Evolutionary conservation across 352 stramenopile genomes (phyloP).

Genomic region (Salisapilia sapeloensis): DNA sequence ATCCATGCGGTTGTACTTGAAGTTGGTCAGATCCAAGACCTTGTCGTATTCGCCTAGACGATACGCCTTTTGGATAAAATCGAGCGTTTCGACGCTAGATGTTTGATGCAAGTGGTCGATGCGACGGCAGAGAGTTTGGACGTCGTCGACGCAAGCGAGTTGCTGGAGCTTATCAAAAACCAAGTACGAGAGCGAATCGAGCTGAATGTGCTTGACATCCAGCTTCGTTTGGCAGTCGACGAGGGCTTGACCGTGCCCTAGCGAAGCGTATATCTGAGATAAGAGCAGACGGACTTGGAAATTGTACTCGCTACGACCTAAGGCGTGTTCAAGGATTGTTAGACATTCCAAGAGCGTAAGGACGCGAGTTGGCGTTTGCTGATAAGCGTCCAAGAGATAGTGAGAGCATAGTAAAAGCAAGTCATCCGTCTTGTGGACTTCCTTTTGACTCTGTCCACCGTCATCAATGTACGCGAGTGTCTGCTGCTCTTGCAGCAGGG

Average conservation of each 20-base stretch:
- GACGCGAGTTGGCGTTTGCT: slow-evolving; percentile 12
- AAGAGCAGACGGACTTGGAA: slow-evolving; percentile 84
- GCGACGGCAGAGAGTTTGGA: slow-evolving; percentile 20
- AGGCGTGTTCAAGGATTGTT: slow-evolving; percentile 43
- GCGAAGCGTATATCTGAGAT: slow-evolving; percentile 54
- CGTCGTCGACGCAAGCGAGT: slow-evolving; percentile 38
- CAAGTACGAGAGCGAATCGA: slow-evolving; percentile 73
- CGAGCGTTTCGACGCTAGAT: slow-evolving; percentile 46
- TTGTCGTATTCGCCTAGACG: slow-evolving; percentile 74
- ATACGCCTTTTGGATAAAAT: slow-evolving; percentile 67
- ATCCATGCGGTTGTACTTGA: slow-evolving; percentile 56
- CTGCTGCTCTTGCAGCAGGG: too few relatives aligned
- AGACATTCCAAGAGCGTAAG: slow-evolving; percentile 33
- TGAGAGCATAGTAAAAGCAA: slow-evolving; percentile 56
- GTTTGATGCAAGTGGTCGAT: slow-evolving; percentile 33
- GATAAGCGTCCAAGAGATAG: slow-evolving; percentile 51
- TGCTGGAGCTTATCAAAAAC: slow-evolving; percentile 66
- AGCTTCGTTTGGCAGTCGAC: slow-evolving; percentile 47
- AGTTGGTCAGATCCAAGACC: slow-evolving; percentile 66
- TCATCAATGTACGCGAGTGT: too few relatives aligned
- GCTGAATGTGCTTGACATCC: slow-evolving; percentile 74
- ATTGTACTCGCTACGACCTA: slow-evolving; percentile 76
- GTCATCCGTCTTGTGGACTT: slow-evolving; percentile 75
- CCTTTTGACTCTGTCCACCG: too few relatives aligned
- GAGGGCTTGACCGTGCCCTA: slow-evolving; percentile 51